A percentile compares a stretch with the other conserved stretches of the same genome.
phyloP scores from a whole-genome alignment of 805 yeast species.

The Ogataea methanolica region DNA sequence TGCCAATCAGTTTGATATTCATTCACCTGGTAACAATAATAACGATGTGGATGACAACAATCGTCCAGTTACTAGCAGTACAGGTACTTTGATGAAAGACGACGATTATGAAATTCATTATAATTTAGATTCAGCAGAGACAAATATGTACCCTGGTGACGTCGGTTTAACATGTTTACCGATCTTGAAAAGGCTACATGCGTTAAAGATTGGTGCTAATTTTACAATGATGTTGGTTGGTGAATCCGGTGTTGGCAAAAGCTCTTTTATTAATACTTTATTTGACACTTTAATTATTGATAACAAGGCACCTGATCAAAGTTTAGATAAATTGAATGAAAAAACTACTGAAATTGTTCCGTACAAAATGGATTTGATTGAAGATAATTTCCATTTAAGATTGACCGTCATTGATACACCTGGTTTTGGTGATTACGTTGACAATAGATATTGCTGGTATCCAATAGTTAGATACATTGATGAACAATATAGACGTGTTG shows the following conservation, averaged over 20 bases:
- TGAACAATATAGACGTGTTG: constrained; percentile 63
- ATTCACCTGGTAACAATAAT: too few relatives aligned
- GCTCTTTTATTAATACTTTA: constrained; percentile 76
- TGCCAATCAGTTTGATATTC: constrained; percentile 5
- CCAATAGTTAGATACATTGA: constrained; percentile 73
- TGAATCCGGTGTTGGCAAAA: constrained; percentile 79
- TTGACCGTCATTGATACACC: constrained; percentile 68
- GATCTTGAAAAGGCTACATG: constrained; percentile 25
- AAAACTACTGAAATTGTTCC: constrained; percentile 30
- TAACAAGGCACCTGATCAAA: constrained; percentile 15
- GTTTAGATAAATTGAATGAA: constrained; percentile 8
- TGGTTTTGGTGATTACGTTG: constrained; percentile 68
- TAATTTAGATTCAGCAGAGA: constrained; percentile 25
- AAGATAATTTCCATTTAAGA: constrained; percentile 52
- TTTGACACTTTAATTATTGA: constrained; percentile 48
- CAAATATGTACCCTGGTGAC: constrained; percentile 20
- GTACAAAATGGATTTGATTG: constrained; percentile 50
- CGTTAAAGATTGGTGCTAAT: constrained; percentile 56
- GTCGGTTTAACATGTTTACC: constrained; percentile 29
- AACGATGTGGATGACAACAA: not conserved
- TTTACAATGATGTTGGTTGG: constrained; percentile 86
- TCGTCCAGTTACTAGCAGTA: constrained; percentile 13
- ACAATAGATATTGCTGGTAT: constrained; percentile 63
- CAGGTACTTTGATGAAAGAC: constrained; percentile 9
- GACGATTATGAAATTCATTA: constrained; percentile 20